Percentiles rank a stretch among this genome's conserved stretches.
phyloP scores from a whole-genome alignment of 2,329 filamentous ascomycete genomes.

The Colletotrichum paranaense region DNA sequence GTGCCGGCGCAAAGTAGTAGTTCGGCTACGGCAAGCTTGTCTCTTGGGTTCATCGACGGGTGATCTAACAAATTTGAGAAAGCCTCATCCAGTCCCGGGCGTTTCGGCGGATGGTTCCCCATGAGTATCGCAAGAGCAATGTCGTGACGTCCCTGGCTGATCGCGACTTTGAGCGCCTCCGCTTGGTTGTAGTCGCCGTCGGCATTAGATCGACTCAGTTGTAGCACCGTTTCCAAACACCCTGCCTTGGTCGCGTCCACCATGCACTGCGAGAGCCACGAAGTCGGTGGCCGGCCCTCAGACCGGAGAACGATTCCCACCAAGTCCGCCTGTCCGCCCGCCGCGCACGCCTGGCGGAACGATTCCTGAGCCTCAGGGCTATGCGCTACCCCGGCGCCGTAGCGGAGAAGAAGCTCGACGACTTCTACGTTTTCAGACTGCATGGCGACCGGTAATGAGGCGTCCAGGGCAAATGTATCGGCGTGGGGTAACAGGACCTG shows the following conservation, averaged over 20 bases:
- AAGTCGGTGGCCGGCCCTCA: conserved; percentile 55
- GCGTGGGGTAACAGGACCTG: conserved; percentile 65
- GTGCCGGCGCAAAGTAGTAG: conserved; percentile 69
- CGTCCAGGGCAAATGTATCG: conserved; percentile 61
- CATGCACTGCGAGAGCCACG: conserved; percentile 61
- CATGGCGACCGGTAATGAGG: conserved; percentile 61
- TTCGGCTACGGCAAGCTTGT: conserved; percentile 65
- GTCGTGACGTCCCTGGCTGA: conserved; percentile 62
- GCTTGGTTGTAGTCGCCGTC: conserved; percentile 64
- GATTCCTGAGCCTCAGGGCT: conserved; percentile 62
- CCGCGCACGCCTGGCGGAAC: conserved; percentile 62
- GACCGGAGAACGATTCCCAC: conserved; percentile 62
- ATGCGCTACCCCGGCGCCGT: conserved; percentile 54
- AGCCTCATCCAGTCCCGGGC: conserved; percentile 59
- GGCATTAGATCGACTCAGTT: conserved; percentile 63
- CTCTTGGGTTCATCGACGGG: conserved; percentile 57
- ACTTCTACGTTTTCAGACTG: conserved; percentile 55
- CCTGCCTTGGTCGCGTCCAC: conserved; percentile 62
- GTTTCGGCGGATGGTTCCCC: conserved; percentile 62
- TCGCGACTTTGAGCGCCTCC: conserved; percentile 62
- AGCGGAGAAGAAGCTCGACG: conserved; percentile 59
- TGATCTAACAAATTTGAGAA: conserved; percentile 60
- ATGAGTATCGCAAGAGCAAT: conserved; percentile 66
- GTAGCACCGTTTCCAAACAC: conserved; percentile 61
- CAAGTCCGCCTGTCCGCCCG: conserved; percentile 57